Evolutionary conservation across 345 rosid species (phyloP).

Genomic region (Murraya koenigii): DNA sequence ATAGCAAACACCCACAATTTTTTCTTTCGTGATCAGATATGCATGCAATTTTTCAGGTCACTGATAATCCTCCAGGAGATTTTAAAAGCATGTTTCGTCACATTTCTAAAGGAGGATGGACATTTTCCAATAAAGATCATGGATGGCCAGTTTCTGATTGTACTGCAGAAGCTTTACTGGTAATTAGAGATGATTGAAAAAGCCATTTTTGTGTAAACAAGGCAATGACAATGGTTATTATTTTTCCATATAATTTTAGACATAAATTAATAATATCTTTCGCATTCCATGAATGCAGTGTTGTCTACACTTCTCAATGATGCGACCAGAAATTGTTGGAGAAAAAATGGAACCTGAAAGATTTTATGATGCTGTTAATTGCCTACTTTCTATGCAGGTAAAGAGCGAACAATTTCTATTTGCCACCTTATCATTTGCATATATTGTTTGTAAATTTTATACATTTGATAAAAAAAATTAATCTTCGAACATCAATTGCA

Average conservation of each 20-base stretch:
- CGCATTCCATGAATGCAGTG: slow-evolving; percentile 20
- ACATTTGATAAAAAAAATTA: no score
- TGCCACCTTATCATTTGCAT: neutral
- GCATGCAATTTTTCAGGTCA: slow-evolving; percentile 5
- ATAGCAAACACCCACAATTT: no score
- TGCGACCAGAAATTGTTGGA: slow-evolving; percentile 50
- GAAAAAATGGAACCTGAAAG: slow-evolving; percentile 32
- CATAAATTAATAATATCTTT: neutral
- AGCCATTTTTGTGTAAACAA: neutral
- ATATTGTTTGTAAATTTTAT: no score
- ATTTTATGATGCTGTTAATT: slow-evolving; percentile 41
- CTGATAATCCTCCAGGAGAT: slow-evolving; percentile 42
- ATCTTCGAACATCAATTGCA: no score
- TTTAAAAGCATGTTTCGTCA: slow-evolving; percentile 44
- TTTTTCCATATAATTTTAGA: neutral
- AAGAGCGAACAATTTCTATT: neutral
- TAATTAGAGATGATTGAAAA: neutral
- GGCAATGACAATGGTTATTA: neutral
- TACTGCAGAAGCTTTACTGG: slow-evolving; percentile 49
- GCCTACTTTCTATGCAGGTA: slow-evolving; percentile 41
- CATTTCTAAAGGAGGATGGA: slow-evolving; percentile 52
- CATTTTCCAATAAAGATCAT: slow-evolving; percentile 53
- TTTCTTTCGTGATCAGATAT: no score
- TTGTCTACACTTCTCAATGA: slow-evolving; percentile 42
- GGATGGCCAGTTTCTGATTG: slow-evolving; percentile 66